phyloP scores from a whole-genome alignment of 805 yeast species.

The Kazachstania psychrophila region DNA sequence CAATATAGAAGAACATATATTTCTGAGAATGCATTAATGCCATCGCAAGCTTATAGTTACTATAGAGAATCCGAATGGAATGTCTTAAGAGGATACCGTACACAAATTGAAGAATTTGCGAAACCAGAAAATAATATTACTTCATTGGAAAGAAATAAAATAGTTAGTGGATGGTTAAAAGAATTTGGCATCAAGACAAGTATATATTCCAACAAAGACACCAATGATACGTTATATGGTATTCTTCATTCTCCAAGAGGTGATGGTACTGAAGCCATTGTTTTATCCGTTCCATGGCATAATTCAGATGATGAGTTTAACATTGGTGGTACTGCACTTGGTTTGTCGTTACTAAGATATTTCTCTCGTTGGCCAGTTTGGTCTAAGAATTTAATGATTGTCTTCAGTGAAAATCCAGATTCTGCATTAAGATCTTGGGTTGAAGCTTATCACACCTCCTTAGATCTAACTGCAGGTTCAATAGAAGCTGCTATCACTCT shows the following conservation, averaged over 20 bases:
- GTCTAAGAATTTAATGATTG: constrained; percentile 89
- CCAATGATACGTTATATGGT: constrained; percentile 56
- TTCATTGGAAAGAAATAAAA: constrained; percentile 33
- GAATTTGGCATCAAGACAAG: constrained; percentile 66
- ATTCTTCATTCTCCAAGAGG: constrained; percentile 89
- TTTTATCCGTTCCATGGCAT: constrained; percentile 79
- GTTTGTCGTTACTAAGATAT: constrained; percentile 66
- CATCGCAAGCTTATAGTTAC: constrained; percentile 88
- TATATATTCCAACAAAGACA: constrained; percentile 33
- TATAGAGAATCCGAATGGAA: constrained; percentile 95
- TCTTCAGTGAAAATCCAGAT: constrained; percentile 65
- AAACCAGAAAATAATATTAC: constrained; percentile 14
- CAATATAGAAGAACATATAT: constrained; percentile 77
- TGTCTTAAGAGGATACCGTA: constrained; percentile 71
- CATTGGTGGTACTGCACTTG: constrained; percentile 70
- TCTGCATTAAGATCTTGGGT: constrained; percentile 79
- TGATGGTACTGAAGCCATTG: constrained; percentile 93
- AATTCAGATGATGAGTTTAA: constrained; percentile 58
- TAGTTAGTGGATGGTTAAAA: constrained; percentile 49
- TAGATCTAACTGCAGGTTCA: constrained; percentile 86
- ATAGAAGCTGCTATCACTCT: constrained; percentile 83
- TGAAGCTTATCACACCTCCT: constrained; percentile 76
- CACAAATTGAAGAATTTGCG: constrained; percentile 32
- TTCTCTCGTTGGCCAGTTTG: constrained; percentile 82
- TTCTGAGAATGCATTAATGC: constrained; percentile 93